These are phyloP conservation scores for Tricharina praecox DNA, from an alignment of 495 filamentous ascomycete genomes.

Conservation along the genomic window DNA sequence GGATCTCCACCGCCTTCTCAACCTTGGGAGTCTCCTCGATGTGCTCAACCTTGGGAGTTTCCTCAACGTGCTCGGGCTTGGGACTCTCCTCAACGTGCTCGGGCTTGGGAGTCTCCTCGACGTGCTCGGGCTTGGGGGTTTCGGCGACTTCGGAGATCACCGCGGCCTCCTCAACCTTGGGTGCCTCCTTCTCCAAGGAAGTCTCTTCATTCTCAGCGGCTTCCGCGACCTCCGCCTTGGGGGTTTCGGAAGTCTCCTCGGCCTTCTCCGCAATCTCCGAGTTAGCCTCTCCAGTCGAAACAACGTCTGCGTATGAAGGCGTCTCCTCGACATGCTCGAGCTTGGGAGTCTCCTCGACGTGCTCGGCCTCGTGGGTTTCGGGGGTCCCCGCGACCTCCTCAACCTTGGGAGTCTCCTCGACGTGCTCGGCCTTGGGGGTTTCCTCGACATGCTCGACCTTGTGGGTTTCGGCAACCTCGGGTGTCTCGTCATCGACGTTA, in stretches of 20 bases:
- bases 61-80: slow-evolving; percentile 32
- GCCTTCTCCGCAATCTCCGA: neutral
- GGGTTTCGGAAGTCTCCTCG: neutral
- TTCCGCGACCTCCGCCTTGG: slow-evolving; percentile 1
- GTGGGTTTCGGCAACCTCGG: slow-evolving; percentile 18
- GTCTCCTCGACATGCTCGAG: neutral
- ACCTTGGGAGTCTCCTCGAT: slow-evolving; percentile 9
- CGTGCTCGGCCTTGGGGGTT: slow-evolving; percentile 23
- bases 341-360: neutral
- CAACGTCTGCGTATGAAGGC: slow-evolving; percentile 29
- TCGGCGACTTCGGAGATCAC: neutral
- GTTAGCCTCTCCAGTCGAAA: slow-evolving; percentile 28
- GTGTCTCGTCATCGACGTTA: neutral
- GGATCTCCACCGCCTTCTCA: neutral
- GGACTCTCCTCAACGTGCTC: neutral
- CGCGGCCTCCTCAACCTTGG: neutral
- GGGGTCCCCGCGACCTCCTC: slow-evolving; percentile 16
- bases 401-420: slow-evolving; percentile 10
- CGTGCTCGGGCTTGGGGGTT: neutral
- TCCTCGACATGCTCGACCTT: slow-evolving; percentile 33
- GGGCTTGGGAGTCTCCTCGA: neutral
- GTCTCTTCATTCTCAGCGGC: slow-evolving; percentile 1
- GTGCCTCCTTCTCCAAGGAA: neutral
- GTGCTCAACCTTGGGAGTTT: slow-evolving; percentile 24
- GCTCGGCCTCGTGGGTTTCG: slow-evolving; percentile 5